Percentiles rank a stretch among this genome's conserved stretches.
These are phyloP conservation scores for Epichloe typhina DNA, from an alignment of 2,329 filamentous ascomycete species.

Conservation along the genomic window DNA sequence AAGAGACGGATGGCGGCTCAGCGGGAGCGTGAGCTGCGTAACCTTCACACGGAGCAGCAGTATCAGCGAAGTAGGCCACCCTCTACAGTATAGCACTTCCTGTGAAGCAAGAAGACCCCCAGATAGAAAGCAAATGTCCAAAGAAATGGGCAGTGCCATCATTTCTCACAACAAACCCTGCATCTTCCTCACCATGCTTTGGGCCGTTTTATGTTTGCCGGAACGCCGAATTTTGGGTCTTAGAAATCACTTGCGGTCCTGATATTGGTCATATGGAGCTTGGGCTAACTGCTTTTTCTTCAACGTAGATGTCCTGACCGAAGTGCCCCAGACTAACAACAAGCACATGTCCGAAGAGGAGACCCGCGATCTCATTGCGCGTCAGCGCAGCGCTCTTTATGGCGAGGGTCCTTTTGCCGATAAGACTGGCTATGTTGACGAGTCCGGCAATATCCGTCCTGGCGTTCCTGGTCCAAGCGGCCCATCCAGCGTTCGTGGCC, in stretches of 20 bases:
- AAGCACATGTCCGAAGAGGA: conserved; percentile 94
- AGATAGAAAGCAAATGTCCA: conserved; percentile 26
- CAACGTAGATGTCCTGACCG: conserved; percentile 37
- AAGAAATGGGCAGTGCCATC: conserved; percentile 9
- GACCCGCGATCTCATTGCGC: conserved; percentile 87
- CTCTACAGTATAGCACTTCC: conserved; percentile 55
- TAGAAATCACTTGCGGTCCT: neutral
- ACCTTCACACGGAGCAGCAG: conserved; percentile 99
- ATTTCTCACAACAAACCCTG: conserved; percentile 5
- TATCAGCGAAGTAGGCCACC: conserved; percentile 97
- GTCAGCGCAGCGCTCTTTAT: conserved; percentile 89
- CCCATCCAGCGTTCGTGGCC: conserved; percentile 53
- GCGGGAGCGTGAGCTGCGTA: conserved; percentile 96
- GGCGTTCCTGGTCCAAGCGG: conserved; percentile 54
- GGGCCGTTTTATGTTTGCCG: conserved; percentile 4
- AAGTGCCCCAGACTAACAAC: conserved; percentile 29
- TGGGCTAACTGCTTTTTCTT: conserved; percentile 24
- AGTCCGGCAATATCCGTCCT: conserved; percentile 48
- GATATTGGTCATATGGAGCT: conserved; percentile 16
- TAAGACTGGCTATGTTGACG: conserved; percentile 53
- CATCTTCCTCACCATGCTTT: conserved; percentile 5
- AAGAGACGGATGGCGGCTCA: conserved; percentile 99
- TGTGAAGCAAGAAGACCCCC: conserved; percentile 21
- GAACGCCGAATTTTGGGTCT: conserved; percentile 1
- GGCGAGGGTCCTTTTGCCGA: conserved; percentile 62